These are phyloP conservation scores for Aspergillus fischeri DNA, from an alignment of 2,329 filamentous ascomycete genomes.

Conservation along the genomic window DNA sequence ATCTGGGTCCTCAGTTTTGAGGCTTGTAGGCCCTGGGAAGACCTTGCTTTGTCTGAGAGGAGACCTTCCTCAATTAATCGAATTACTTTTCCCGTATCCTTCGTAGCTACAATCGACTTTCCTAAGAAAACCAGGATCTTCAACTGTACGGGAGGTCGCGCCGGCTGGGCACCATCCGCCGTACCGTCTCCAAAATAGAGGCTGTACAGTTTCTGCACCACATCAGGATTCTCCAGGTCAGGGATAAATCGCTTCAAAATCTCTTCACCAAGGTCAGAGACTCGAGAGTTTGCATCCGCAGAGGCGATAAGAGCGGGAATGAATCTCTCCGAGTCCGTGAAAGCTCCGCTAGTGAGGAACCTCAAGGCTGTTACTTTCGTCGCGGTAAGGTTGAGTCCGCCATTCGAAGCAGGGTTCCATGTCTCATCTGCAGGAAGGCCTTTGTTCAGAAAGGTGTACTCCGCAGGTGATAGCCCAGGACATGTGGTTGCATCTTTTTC, in stretches of 20 bases:
- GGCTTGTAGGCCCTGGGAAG: slow-evolving; percentile 63
- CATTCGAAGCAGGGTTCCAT: slow-evolving; percentile 58
- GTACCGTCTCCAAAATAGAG: slow-evolving; percentile 64
- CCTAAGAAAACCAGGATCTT: slow-evolving; percentile 71
- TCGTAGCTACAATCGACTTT: slow-evolving; percentile 71
- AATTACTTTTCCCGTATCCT: slow-evolving; percentile 64
- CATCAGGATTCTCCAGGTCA: slow-evolving; percentile 61
- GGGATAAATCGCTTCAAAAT: slow-evolving; percentile 72
- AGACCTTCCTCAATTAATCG: slow-evolving; percentile 66
- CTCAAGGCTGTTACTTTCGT: slow-evolving; percentile 66
- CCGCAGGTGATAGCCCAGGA: slow-evolving; percentile 60
- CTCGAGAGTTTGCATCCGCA: slow-evolving; percentile 73
- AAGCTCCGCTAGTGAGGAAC: slow-evolving; percentile 79
- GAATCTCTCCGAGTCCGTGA: slow-evolving; percentile 77
- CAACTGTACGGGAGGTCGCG: slow-evolving; percentile 68
- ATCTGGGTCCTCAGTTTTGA: slow-evolving; percentile 76
- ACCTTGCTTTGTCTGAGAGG: slow-evolving; percentile 39
- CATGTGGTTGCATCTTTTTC: slow-evolving; percentile 41
- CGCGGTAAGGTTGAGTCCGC: slow-evolving; percentile 64
- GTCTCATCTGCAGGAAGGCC: slow-evolving; percentile 46
- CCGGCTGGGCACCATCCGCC: slow-evolving; percentile 41
- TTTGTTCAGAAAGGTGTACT: slow-evolving; percentile 67
- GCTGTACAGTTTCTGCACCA: slow-evolving; percentile 65
- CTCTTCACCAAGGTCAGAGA: slow-evolving; percentile 83
- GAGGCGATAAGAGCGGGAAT: slow-evolving; percentile 79